Percentiles rank a stretch among this genome's conserved stretches.
phyloP scores from a whole-genome alignment of 805 yeast species.

The Pichia sporocuriosa region DNA sequence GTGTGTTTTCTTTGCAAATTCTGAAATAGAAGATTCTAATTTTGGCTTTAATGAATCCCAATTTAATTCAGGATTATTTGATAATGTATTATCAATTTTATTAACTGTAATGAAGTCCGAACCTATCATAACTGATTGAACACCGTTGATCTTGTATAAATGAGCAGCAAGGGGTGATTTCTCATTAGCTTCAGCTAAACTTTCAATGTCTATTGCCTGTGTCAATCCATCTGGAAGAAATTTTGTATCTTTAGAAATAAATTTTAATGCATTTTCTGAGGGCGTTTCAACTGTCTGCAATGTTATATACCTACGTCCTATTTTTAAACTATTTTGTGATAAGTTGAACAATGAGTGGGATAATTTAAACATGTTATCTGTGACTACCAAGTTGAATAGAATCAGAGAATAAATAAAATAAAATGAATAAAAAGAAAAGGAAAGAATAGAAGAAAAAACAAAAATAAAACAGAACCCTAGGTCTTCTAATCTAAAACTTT shows the following conservation, averaged over 20 bases:
- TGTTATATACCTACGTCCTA: conserved; percentile 4
- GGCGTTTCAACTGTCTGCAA: conserved; percentile 56
- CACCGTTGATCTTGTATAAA: conserved; percentile 54
- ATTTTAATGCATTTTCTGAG: conserved; percentile 68
- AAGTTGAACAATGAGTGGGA: too few species aligned
- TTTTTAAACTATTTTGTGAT: too few species aligned
- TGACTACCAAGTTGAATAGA: too few species aligned
- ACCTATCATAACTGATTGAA: conserved; percentile 68
- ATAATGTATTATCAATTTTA: conserved; percentile 35
- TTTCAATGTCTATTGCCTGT: conserved; percentile 47
- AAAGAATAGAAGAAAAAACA: too few species aligned
- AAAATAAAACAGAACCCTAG: too few species aligned
- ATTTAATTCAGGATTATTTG: conserved; percentile 29
- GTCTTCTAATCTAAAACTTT: too few species aligned
- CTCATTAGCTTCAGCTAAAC: conserved; percentile 45
- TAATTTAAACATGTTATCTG: too few species aligned
- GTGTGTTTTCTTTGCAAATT: conserved; percentile 22
- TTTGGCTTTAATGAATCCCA: conserved; percentile 27
- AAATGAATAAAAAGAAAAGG: too few species aligned
- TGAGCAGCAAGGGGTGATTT: conserved; percentile 59
- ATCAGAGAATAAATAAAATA: too few species aligned
- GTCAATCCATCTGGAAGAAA: conserved; percentile 38
- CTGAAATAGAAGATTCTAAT: conserved; percentile 21
- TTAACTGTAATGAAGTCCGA: conserved; percentile 67
- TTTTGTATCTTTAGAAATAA: conserved; percentile 41